A percentile compares a stretch with the other conserved stretches of the same genome.
Evolutionary conservation across 768 basidiomycete genomes (phyloP).

Genomic region (Rhizopogon vesiculosus): DNA sequence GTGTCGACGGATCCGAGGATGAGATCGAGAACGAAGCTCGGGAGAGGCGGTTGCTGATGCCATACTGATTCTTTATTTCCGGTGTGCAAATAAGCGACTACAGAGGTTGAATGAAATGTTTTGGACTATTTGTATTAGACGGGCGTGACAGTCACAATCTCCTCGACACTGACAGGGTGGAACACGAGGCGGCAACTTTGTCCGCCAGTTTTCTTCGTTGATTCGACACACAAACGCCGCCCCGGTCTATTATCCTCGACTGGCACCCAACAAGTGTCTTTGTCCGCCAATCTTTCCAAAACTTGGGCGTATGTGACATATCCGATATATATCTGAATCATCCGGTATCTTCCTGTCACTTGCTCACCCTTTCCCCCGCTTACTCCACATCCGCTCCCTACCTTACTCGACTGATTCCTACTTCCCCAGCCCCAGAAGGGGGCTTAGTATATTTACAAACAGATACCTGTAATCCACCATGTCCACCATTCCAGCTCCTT

Average conservation of each 20-base stretch:
- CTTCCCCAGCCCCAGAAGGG: conserved; percentile 13
- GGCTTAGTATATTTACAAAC: conserved; percentile 16
- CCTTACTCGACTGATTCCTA: conserved; percentile 9
- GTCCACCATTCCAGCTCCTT: conserved; percentile 57
- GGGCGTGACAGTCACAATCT: conserved; percentile 6
- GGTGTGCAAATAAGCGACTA: conserved; percentile 7
- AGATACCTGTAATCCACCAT: conserved; percentile 33
- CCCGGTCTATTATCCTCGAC: not conserved
- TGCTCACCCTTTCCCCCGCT: not conserved
- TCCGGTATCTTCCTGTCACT: conserved; percentile 1
- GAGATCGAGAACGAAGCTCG: conserved; percentile 60
- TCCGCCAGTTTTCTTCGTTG: conserved; percentile 17
- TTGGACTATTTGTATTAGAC: conserved; percentile 17
- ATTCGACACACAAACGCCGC: conserved; percentile 8
- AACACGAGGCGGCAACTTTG: conserved; percentile 24
- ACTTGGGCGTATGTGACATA: conserved; percentile 2
- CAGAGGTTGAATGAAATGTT: not conserved
- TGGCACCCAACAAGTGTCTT: not conserved
- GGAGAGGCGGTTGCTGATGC: conserved; percentile 57
- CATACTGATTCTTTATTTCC: conserved; percentile 41
- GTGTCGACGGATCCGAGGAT: conserved; percentile 26
- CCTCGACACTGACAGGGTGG: not conserved
- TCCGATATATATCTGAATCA: conserved; percentile 1
- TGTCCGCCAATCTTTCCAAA: conserved; percentile 9
- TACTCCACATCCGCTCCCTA: conserved; percentile 4